Evolutionary conservation across 1,284 basidiomycete species (phyloP).

Genomic region (Cryptococcus maquisensis): DNA sequence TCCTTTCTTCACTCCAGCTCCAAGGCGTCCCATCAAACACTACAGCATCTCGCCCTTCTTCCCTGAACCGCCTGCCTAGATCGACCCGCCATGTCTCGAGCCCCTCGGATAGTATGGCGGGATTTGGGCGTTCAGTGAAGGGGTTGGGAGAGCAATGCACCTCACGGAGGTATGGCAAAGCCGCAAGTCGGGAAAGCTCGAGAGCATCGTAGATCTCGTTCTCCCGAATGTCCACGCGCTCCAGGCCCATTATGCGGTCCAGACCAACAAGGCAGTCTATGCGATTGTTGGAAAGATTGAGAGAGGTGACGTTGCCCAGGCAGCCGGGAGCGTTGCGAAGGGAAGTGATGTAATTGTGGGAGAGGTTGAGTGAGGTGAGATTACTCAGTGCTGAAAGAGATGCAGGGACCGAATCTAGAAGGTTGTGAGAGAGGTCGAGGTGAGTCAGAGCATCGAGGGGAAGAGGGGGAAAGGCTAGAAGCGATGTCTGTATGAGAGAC

Average conservation of each 20-base stretch:
- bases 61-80: conserved; percentile 76
- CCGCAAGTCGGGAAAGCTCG: conserved; percentile 79
- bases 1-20: conserved; percentile 70
- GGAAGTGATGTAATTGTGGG: conserved; percentile 94
- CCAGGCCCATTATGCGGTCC: conserved; percentile 76
- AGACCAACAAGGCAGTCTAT: conserved; percentile 90
- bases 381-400: conserved; percentile 65
- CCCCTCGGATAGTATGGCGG: conserved; percentile 31
- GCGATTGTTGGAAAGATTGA: conserved; percentile 80
- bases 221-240: conserved; percentile 77
- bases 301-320: conserved; percentile 68
- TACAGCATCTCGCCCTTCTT: conserved; percentile 64
- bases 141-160: conserved; percentile 79
- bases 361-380: conserved; percentile 80
- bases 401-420: conserved; percentile 61
- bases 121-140: conserved; percentile 48
- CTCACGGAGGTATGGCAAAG: conserved; percentile 68
- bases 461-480: conserved; percentile 49
- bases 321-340: conserved; percentile 79
- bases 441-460: conserved; percentile 84
- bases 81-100: conserved; percentile 64
- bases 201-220: conserved; percentile 78
- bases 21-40: conserved; percentile 69
- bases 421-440: conserved; percentile 79
- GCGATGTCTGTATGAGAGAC: conserved; percentile 31